Conservation (phyloP, 768 basidiomycete species). For the Tulasnella sp. region DNA sequence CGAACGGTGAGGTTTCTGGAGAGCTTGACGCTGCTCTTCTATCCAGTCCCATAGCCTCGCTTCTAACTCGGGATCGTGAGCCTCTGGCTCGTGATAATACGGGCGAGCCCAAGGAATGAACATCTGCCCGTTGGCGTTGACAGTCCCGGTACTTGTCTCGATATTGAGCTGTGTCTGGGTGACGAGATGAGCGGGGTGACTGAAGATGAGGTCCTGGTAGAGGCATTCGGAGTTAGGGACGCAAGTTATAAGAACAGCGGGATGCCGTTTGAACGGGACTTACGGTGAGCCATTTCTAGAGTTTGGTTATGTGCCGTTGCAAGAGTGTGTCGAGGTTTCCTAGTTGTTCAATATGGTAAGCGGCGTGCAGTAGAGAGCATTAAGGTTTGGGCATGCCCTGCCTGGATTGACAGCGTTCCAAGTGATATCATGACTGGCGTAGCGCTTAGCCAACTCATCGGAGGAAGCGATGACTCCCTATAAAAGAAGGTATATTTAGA, state of each 20-base stretch:
- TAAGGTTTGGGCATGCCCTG: too few species aligned
- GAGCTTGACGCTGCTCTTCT: slow-evolving; percentile 41
- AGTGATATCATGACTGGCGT: slow-evolving; percentile 10
- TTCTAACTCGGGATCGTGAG: slow-evolving; percentile 29
- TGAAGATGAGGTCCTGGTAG: too few species aligned
- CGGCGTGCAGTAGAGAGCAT: too few species aligned
- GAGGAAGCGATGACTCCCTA: slow-evolving; percentile 15
- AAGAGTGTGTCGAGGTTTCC: slow-evolving; percentile 18
- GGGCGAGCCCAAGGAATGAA: slow-evolving; percentile 14
- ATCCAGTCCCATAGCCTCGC: slow-evolving; percentile 37
- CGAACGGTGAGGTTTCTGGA: too few species aligned
- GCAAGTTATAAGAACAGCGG: too few species aligned
- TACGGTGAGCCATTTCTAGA: too few species aligned
- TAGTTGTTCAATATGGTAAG: too few species aligned
- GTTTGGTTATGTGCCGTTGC: slow-evolving; percentile 2
- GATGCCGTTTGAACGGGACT: too few species aligned
- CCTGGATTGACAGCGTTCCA: slow-evolving; percentile 12
- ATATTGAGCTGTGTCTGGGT: slow-evolving; percentile 18
- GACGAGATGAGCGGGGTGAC: slow-evolving; percentile 13
- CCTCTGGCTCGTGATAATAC: slow-evolving; percentile 25
- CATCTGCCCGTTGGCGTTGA: slow-evolving; percentile 10
- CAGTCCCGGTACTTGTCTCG: slow-evolving; percentile 16
- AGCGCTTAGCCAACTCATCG: slow-evolving; percentile 16
- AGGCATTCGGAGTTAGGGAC: too few species aligned
- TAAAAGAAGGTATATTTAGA: neutral